Conservation (phyloP, 441 rosid species). For the Croton laevigatus region DNA sequence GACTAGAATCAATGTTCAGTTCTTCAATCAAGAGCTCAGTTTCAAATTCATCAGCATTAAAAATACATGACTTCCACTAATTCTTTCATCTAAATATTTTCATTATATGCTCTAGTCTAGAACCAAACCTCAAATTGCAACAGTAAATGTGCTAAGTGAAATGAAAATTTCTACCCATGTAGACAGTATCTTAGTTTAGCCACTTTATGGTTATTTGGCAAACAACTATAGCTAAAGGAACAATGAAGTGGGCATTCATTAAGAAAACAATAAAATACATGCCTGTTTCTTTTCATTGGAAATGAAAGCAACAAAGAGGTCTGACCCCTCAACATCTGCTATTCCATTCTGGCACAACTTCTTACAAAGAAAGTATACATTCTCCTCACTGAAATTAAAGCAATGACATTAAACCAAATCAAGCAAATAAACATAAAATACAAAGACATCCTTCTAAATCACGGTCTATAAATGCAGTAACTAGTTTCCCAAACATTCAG, state of each 20-base stretch:
- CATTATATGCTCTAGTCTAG: background rate
- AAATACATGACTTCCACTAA: background rate
- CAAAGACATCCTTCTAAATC: background rate
- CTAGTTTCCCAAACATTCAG: background rate
- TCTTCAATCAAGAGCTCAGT: background rate
- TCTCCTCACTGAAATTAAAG: conserved; percentile 62
- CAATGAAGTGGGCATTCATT: background rate
- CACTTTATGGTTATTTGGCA: background rate
- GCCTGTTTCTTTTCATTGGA: conserved; percentile 89
- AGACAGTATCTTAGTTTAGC: background rate
- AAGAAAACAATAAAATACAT: conserved; percentile 19
- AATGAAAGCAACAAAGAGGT: conserved; percentile 70
- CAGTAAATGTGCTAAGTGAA: background rate
- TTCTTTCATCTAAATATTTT: background rate
- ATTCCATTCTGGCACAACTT: conserved; percentile 45
- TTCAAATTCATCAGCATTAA: background rate
- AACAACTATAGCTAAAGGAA: background rate
- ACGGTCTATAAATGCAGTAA: background rate
- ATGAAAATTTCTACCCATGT: background rate
- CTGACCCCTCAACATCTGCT: conserved; percentile 55
- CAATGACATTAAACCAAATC: background rate
- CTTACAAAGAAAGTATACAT: conserved; percentile 75
- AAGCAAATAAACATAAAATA: background rate
- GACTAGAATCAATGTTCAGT: background rate
- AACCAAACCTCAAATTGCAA: background rate